These are phyloP conservation scores for Microsporum audouinii DNA, from an alignment of 2,329 filamentous ascomycete species.

Conservation along the genomic window DNA sequence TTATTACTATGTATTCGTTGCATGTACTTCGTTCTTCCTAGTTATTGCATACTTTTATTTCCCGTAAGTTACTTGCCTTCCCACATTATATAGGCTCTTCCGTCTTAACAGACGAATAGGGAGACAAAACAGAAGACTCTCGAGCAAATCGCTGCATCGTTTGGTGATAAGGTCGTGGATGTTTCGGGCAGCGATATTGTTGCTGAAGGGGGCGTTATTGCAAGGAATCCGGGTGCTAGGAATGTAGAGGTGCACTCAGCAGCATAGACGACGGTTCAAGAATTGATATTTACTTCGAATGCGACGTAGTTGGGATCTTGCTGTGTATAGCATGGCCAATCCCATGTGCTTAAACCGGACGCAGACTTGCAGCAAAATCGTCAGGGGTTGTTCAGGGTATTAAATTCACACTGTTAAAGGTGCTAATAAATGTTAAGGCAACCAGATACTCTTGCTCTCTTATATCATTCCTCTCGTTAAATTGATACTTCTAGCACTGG, in stretches of 20 bases:
- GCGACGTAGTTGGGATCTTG: no score
- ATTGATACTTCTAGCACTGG: no score
- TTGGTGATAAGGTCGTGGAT: slow-evolving; percentile 37
- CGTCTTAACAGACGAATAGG: slow-evolving; percentile 15
- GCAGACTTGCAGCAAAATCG: no score
- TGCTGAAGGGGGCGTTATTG: not conserved
- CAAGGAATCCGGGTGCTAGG: not conserved
- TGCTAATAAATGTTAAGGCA: not conserved
- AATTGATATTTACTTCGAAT: not conserved
- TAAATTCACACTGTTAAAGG: not conserved
- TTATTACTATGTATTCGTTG: slow-evolving; percentile 51
- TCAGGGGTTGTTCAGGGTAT: not conserved
- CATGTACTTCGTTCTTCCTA: slow-evolving; percentile 42
- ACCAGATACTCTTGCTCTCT: no score
- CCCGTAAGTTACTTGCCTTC: slow-evolving; percentile 29
- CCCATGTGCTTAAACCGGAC: no score
- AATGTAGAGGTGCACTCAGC: not conserved
- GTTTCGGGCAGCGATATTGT: not conserved
- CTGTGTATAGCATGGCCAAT: no score
- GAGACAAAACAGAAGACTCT: slow-evolving; percentile 40
- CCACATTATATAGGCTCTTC: not conserved
- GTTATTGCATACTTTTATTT: slow-evolving; percentile 45
- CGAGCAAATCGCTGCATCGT: slow-evolving; percentile 40
- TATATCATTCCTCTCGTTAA: no score
- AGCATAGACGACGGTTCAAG: not conserved